phyloP scores from a whole-genome alignment of 2,329 filamentous ascomycete genomes.

The Massarina eburnea region DNA sequence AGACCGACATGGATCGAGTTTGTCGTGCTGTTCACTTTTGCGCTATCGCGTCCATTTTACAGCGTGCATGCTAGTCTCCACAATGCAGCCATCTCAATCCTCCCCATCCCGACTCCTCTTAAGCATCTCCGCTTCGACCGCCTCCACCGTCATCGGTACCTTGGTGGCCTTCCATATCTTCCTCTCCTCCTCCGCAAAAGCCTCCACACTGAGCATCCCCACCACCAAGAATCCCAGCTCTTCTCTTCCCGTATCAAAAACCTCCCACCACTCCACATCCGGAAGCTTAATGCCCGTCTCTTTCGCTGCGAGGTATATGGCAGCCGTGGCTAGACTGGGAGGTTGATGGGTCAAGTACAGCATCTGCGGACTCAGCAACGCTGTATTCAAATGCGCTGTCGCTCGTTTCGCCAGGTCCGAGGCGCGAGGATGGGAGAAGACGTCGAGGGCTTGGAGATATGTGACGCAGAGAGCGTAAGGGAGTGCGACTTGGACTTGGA shows the following conservation, averaged over 20 bases:
- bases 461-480: conserved; percentile 87
- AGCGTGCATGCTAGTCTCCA: no score
- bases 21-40: no score
- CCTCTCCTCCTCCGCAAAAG: conserved; percentile 64
- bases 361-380: conserved; percentile 82
- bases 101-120: conserved; percentile 46
- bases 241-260: conserved; percentile 94
- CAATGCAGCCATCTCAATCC: conserved; percentile 3
- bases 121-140: conserved; percentile 64
- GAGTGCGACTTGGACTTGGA: conserved; percentile 80
- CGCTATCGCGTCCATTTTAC: no score
- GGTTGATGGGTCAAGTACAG: conserved; percentile 93
- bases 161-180: conserved; percentile 53
- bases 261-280: conserved; percentile 91
- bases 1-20: no score
- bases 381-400: conserved; percentile 81
- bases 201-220: conserved; percentile 75
- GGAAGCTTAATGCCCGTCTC: conserved; percentile 78
- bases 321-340: conserved; percentile 78
- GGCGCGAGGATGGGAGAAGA: conserved; percentile 51
- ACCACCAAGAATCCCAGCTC: conserved; percentile 92
- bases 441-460: conserved; percentile 87
- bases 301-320: conserved; percentile 84
- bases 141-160: conserved; percentile 61
- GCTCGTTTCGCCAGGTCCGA: conserved; percentile 64